Conservation (phyloP, 2,329 filamentous ascomycete species). For the Lecanosticta acicola region DNA sequence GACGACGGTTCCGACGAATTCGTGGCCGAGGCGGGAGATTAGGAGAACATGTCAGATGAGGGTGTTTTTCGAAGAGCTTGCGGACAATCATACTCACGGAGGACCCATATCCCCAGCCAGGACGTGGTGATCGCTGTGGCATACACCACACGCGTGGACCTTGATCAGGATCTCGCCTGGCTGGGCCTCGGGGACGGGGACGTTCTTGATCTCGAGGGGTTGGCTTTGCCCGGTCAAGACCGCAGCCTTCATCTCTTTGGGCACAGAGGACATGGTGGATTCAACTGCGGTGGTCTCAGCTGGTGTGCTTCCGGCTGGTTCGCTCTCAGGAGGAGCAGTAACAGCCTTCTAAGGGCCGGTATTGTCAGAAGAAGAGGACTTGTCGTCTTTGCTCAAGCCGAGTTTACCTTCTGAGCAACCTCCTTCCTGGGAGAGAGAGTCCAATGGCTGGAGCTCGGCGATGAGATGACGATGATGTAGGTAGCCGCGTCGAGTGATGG, state of each 20-base stretch:
- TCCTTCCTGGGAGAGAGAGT: neutral
- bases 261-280: conserved; percentile 30
- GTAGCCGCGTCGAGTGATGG: neutral
- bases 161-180: conserved; percentile 62
- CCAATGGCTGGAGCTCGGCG: neutral
- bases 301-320: too few relatives aligned
- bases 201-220: conserved; percentile 54
- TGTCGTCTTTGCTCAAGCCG: neutral
- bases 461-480: neutral
- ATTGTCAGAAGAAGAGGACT: neutral
- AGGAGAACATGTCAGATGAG: neutral
- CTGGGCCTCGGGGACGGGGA: conserved; percentile 53
- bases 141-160: conserved; percentile 66
- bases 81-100: conserved; percentile 32
- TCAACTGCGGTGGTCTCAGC: too few relatives aligned
- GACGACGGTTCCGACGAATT: conserved; percentile 63
- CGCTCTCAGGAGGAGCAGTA: too few relatives aligned
- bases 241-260: conserved; percentile 63
- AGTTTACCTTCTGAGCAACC: neutral
- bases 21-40: conserved; percentile 52
- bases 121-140: conserved; percentile 59
- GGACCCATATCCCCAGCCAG: conserved; percentile 49
- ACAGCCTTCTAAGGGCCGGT: too few relatives aligned
- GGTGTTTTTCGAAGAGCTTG: too few relatives aligned
- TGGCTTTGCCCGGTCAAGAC: conserved; percentile 51